Base-by-base conservation (phyloP, 495 filamentous ascomycete species). In the Apodospora peruviana region DNA sequence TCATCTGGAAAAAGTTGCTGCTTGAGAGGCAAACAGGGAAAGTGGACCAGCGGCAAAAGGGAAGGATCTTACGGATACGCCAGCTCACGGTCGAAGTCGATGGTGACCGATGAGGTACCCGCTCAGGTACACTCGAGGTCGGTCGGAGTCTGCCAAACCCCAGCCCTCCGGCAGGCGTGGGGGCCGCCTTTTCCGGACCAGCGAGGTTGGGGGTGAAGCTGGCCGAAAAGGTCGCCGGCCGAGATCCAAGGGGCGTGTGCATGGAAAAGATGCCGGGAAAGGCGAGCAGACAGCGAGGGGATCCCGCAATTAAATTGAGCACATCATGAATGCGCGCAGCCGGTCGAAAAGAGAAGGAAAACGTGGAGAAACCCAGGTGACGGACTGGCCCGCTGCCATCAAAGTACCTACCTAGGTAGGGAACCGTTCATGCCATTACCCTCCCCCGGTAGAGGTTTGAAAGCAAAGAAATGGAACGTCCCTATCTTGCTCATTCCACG, bases 111-210 rank as follows among this genome's bases (percentile, higher is more conserved):
- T 17, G 38, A 40, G 46, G 46, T 40, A 38, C 55, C 27, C 17
- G 37, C 5, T 14, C 39, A 42, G 48, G 44, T 12, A 50, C 52
- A 47, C 16, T 43, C 56, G 25, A 35, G 43, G 38, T 35, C 25
- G 25, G 25, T 23, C 12, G 19, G 18, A 11, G 21, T 14, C 19
- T 41, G 35, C 43, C 47, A 47, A 49, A 43, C 10, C 21, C 51
- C 19, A 45, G 39, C n/a, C 45, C 45, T 43, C 54, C 50, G 40
- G 57, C 36, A 32, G 10, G 53, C 53, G 53, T 56, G 53, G 57
- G 56, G 56, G 46, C 49, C 24, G 29, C 46, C 34, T 12, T 25
- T 37, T 44, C 48, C 48, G 50, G 47, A 37, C 40, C 42, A 52
- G 40, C 40, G 32, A 59, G 44, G 36, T 39, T 55, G 52, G 56